Evolutionary conservation across 192 early-diverging fungal species (phyloP), one percentile per base, ranked within the genome.

Genomic region (Phlyctochytrium arcticum): DNA sequence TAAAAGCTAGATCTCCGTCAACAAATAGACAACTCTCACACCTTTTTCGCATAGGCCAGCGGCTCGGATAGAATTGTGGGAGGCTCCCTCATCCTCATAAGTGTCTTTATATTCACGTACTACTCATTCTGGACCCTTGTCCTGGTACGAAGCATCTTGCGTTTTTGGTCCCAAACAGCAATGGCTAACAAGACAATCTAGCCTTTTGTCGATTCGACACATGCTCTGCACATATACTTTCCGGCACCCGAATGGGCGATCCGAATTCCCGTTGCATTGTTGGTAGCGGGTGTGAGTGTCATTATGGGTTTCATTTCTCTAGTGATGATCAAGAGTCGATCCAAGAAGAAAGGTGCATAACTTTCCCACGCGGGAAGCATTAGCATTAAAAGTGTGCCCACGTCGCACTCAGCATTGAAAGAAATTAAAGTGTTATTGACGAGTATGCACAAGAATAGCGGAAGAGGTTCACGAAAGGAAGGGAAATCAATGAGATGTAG

Each of bases 51-150:
- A 29, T 53, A 67, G 65, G 68, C 60, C 15, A 71, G 56, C 21
- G 34, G 62, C 1, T 71, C 85, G 60, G 94, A 96, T 81, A 86
- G 88, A 74, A 72, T 88, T 23, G 85, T 94, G 27, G 94, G 94
- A 19, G 89, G 84, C 10, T 74, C 76, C 44, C 74, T 92, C 19
- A 77, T 93, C 37, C 75, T 79, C 6, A 63, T 90, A 50, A 87
- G 89, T 37, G 71, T 84, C 24, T 73, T 85, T 39, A 85, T 93
- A 42, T 95, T 94, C 71, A 60, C 82, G 48, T 96, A 96, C 72
- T 96, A 95, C 76, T 87, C 92, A 19, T 76, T 87, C 48, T 96
- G 94, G 94, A 88, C 89, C 1, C 80, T 96, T 32, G 75, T 95
- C 23, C 86, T 96, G 83, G 90, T 91, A 77, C 62, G 65, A 34